Evolutionary conservation across 495 filamentous ascomycete genomes (phyloP), one percentile per base, ranked within the genome.

Genomic region (Hyaloscypha hepaticicola): DNA sequence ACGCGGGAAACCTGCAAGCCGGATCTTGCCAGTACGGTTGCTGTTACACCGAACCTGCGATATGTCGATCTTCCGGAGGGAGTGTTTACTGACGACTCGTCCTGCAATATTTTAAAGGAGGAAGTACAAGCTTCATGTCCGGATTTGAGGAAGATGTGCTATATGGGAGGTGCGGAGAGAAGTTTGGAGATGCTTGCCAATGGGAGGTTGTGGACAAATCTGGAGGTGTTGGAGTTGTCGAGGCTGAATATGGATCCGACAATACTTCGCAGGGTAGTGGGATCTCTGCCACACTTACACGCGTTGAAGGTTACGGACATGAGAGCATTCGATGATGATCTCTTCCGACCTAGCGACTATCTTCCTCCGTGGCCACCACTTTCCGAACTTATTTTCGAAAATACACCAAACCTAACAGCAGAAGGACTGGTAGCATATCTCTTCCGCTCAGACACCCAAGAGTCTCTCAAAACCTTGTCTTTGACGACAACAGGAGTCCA

Each of bases 41-140:
- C 90, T 34, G 89, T 95, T 0, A 78, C 90, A n/a, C 90, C 91
- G 22, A 89, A 92, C 66, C 81, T 98, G 3, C 89, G 85, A 71
- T 97, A 94, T 74, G 88, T 97, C 65, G 95, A 99, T 76, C 80
- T 99, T 16, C 94, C 95, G 8, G 90, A 93, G 67, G 93, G 92
- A 48, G 79, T 97, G 64, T 97, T 85, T 76, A 85, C 80, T 51
- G 92, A 95, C 67, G 93, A 97, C 64, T 76, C 85, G 6, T 80
- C 84, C 2, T 96, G 88, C 70, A 71, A 87, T 38, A 85, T 90
- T 0, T 73, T 99, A 69, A 87, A 89, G 66, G 85, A 92, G 64
- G 95, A 97, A 72, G 75, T 97, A 28, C 90, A 93, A 75, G 87
- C 85, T 3, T 84, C 90, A 33, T 97, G 93, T 73, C 84, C 88